Evolutionary conservation across 2,329 filamentous ascomycete species (phyloP).

Genomic region (Alternaria burnsii): DNA sequence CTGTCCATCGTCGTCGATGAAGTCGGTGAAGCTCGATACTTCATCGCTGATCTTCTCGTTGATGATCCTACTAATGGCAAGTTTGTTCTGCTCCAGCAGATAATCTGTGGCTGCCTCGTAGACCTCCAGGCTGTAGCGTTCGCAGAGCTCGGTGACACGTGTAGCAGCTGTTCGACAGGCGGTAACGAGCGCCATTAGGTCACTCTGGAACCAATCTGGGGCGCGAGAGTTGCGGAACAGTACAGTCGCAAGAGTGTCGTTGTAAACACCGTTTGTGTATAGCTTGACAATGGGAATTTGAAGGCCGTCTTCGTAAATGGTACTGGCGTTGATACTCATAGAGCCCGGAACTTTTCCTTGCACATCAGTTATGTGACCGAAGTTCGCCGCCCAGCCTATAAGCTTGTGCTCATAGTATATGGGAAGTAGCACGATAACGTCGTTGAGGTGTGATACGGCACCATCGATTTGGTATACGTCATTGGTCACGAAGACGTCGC

Average conservation of each 20-base stretch:
- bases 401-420: conserved; percentile 57
- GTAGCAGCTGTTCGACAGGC: conserved; percentile 57
- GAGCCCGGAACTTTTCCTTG: conserved; percentile 60
- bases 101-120: conserved; percentile 58
- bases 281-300: conserved; percentile 61
- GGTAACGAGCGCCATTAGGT: conserved; percentile 58
- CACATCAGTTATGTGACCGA: conserved; percentile 58
- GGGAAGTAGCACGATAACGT: conserved; percentile 60
- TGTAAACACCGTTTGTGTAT: conserved; percentile 56
- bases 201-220: conserved; percentile 60
- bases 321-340: conserved; percentile 60
- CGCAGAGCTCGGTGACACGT: conserved; percentile 57
- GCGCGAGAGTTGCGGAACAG: conserved; percentile 60
- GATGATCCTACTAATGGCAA: conserved; percentile 57
- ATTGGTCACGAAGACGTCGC: conserved; percentile 62
- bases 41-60: conserved; percentile 56
- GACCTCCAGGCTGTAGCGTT: conserved; percentile 55
- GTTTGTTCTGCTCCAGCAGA: conserved; percentile 56
- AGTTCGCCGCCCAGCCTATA: conserved; percentile 61
- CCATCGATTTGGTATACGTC: conserved; percentile 60
- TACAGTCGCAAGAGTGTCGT: conserved; percentile 55
- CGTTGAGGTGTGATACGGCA: conserved; percentile 61
- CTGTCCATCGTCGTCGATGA: conserved; percentile 60
- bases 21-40: conserved; percentile 58
- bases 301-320: conserved; percentile 60